These are phyloP conservation scores for Phytophthora colocasiae DNA, from an alignment of 352 stramenopile species.

Conservation along the genomic window DNA sequence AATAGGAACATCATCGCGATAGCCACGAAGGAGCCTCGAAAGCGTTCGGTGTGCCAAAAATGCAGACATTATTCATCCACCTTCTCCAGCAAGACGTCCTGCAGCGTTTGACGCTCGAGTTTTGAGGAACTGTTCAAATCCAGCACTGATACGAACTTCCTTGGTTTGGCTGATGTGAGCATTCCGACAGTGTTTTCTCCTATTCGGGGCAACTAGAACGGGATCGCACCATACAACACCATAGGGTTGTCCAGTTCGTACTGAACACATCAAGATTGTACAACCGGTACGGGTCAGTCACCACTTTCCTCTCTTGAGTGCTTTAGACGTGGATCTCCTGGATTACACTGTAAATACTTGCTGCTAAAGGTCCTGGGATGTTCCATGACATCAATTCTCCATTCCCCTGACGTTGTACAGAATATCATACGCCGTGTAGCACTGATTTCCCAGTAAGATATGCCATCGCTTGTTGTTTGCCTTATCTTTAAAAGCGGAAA, in stretches of 20 bases:
- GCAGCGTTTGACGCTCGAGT: slow-evolving; percentile 62
- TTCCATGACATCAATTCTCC: slow-evolving; percentile 64
- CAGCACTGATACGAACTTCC: slow-evolving; percentile 47
- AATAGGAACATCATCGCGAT: too few relatives aligned
- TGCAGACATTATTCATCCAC: too few relatives aligned
- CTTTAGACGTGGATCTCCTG: slow-evolving; percentile 54
- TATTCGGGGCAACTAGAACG: slow-evolving; percentile 70
- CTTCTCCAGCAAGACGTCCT: slow-evolving; percentile 60
- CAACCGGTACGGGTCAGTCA: slow-evolving; percentile 97
- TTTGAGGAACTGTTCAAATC: slow-evolving; percentile 54
- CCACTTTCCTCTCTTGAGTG: slow-evolving; percentile 37
- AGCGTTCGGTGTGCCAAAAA: too few relatives aligned
- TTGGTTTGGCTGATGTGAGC: slow-evolving; percentile 44
- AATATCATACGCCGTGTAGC: slow-evolving; percentile 63
- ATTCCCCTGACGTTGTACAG: slow-evolving; percentile 54
- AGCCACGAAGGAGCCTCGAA: too few relatives aligned
- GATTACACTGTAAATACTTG: slow-evolving; percentile 63
- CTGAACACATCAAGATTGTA: slow-evolving; percentile 99
- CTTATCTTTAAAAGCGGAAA: slow-evolving; percentile 64
- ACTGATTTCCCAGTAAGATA: slow-evolving; percentile 50
- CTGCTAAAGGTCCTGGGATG: slow-evolving; percentile 54
- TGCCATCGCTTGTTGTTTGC: slow-evolving; percentile 56
- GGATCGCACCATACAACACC: slow-evolving; percentile 96
- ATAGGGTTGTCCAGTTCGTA: slow-evolving; percentile 99
- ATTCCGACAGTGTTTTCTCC: slow-evolving; percentile 86